phyloP scores from a whole-genome alignment of 2,329 filamentous ascomycete genomes.

The Ambrosiella xylebori region DNA sequence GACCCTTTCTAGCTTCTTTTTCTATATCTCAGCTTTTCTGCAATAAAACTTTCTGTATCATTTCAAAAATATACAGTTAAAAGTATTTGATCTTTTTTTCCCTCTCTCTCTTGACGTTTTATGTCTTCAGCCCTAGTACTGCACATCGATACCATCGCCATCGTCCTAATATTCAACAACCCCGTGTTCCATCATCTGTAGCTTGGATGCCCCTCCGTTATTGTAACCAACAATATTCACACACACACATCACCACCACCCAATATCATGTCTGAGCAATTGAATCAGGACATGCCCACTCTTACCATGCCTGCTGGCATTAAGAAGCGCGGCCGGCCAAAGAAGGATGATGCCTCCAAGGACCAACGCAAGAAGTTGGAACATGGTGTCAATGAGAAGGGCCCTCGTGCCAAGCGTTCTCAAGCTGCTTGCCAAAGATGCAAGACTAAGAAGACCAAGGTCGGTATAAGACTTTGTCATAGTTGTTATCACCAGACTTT shows the following conservation, averaged over 20 bases:
- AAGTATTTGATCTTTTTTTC: too few species aligned
- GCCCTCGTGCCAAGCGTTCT: conserved; percentile 42
- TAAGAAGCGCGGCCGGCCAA: conserved; percentile 12
- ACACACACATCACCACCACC: not conserved
- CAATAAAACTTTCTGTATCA: too few species aligned
- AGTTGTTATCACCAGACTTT: not conserved
- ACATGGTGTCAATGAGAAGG: not conserved
- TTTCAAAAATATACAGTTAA: too few species aligned
- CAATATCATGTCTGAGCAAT: not conserved
- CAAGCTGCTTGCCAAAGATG: conserved; percentile 52
- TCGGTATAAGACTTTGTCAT: conserved; percentile 16
- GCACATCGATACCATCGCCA: too few species aligned
- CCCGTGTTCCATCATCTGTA: too few species aligned
- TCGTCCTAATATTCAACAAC: too few species aligned
- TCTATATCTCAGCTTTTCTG: too few species aligned
- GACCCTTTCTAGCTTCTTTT: too few species aligned
- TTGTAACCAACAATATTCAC: not conserved
- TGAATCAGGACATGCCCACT: too few species aligned
- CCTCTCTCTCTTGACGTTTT: too few species aligned
- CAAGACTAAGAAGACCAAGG: conserved; percentile 55
- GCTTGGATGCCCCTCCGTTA: too few species aligned
- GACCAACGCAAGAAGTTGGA: not conserved
- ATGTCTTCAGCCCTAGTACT: too few species aligned
- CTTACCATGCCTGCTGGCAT: not conserved
- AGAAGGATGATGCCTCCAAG: conserved; percentile 5